phyloP scores from a whole-genome alignment of 768 basidiomycete genomes.

The Boletus subparvulus region DNA sequence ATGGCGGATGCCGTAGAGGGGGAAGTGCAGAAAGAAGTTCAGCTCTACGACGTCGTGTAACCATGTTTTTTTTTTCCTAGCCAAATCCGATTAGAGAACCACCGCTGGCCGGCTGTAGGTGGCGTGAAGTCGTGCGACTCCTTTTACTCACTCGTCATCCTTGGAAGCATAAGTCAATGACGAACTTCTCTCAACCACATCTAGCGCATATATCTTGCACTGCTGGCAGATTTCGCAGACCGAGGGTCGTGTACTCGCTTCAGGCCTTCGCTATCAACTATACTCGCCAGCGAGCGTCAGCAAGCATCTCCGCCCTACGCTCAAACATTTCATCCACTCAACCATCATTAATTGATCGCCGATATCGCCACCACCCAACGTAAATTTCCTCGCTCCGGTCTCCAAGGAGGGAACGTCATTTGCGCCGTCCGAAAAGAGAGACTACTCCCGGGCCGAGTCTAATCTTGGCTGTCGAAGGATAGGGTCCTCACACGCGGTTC shows the following conservation, averaged over 20 bases:
- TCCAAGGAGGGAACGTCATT: not conserved
- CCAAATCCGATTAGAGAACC: not conserved
- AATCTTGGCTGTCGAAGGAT: not conserved
- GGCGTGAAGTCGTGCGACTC: too few relatives aligned
- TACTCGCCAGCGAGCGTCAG: not conserved
- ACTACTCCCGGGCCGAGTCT: not conserved
- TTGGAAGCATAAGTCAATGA: not conserved
- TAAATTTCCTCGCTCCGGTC: not conserved
- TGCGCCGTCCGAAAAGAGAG: too few relatives aligned
- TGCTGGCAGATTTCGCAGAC: not conserved
- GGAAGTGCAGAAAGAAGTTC: slow-evolving; percentile 25
- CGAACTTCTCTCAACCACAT: not conserved
- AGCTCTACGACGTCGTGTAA: not conserved
- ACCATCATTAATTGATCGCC: not conserved
- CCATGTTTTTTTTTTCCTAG: not conserved
- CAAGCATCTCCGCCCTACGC: not conserved
- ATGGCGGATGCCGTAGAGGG: slow-evolving; percentile 59
- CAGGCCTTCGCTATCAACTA: not conserved
- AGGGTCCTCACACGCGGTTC: not conserved
- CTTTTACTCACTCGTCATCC: not conserved
- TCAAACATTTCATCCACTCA: not conserved
- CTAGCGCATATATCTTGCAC: not conserved
- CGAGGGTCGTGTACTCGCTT: not conserved
- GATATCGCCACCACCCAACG: not conserved
- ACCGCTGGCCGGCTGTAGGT: too few relatives aligned